These are phyloP conservation scores for Pseudonectria foliicola DNA, from an alignment of 2,329 filamentous ascomycete genomes.

Conservation along the genomic window DNA sequence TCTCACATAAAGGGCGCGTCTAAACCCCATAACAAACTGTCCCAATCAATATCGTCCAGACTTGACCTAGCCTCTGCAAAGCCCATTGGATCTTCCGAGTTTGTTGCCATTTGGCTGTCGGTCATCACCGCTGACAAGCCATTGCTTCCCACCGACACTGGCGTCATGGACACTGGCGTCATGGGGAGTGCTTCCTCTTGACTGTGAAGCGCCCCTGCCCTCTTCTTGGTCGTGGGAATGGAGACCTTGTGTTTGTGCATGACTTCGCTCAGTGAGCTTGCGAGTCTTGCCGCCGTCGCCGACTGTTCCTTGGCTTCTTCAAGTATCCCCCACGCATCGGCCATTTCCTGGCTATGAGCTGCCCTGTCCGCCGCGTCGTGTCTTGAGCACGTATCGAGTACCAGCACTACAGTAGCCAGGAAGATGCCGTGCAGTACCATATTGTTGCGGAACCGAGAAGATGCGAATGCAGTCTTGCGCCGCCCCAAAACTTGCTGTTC, in stretches of 20 bases:
- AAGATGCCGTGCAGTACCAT: slow-evolving; percentile 28
- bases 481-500: slow-evolving; percentile 22
- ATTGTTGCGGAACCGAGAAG: slow-evolving; percentile 22
- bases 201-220: not conserved
- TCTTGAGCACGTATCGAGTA: slow-evolving; percentile 26
- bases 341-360: slow-evolving; percentile 19
- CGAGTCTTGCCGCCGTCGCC: slow-evolving; percentile 21
- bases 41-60: slow-evolving; percentile 30
- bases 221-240: slow-evolving; percentile 7
- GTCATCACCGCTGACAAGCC: slow-evolving; percentile 9
- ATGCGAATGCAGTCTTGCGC: slow-evolving; percentile 20
- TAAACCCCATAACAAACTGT: slow-evolving; percentile 27
- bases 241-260: slow-evolving; percentile 25
- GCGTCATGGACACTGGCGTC: slow-evolving; percentile 20
- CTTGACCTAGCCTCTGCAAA: slow-evolving; percentile 23
- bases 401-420: slow-evolving; percentile 26
- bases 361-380: slow-evolving; percentile 15
- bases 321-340: slow-evolving; percentile 27
- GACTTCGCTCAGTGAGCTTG: slow-evolving; percentile 25
- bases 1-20: slow-evolving; percentile 26
- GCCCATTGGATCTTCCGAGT: slow-evolving; percentile 21
- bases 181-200: slow-evolving; percentile 15
- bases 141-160: too few species aligned
- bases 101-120: slow-evolving; percentile 7
- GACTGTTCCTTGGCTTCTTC: slow-evolving; percentile 25